A percentile compares a stretch with the other conserved stretches of the same genome.
These are phyloP conservation scores for Axilococcus clingmanii DNA, from an alignment of 139 green algal species.

Conservation along the genomic window DNA sequence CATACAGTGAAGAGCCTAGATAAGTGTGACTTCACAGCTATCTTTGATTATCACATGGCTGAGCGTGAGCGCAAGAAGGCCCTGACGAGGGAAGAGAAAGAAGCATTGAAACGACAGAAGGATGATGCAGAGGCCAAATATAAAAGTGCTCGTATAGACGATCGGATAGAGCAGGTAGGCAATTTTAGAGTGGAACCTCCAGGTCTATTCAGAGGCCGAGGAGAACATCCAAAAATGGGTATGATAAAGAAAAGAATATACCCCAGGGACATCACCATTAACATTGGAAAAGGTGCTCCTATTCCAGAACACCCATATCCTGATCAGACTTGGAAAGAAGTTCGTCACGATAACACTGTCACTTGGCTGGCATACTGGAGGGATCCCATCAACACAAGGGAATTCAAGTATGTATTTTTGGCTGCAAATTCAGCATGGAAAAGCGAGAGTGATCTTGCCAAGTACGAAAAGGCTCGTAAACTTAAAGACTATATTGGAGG, in stretches of 20 bases:
- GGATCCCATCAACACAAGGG: conserved; percentile 83
- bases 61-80: conserved; percentile 88
- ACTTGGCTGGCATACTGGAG: conserved; percentile 98
- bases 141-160: conserved; percentile 85
- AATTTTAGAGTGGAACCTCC: conserved; percentile 98
- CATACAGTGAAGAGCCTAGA: conserved; percentile 81
- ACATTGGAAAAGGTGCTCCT: conserved; percentile 76
- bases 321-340: conserved; percentile 39
- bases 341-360: conserved; percentile 86
- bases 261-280: conserved; percentile 94
- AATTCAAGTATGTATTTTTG: conserved; percentile 94
- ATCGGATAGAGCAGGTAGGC: conserved; percentile 84
- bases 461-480: conserved; percentile 97
- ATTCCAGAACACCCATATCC: conserved; percentile 81
- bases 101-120: conserved; percentile 66
- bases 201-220: conserved; percentile 92
- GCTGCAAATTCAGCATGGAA: conserved; percentile 87
- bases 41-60: conserved; percentile 78
- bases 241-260: conserved; percentile 92
- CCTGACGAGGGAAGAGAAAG: conserved; percentile 92
- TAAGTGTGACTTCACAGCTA: conserved; percentile 89
- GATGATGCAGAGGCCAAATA: conserved; percentile 80
- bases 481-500: conserved; percentile 55
- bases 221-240: conserved; percentile 98
- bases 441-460: conserved; percentile 78